Percentiles rank a stretch among this genome's conserved stretches.
phyloP scores from a whole-genome alignment of 805 yeast genomes.

The Pichia nanzhaoensis region DNA sequence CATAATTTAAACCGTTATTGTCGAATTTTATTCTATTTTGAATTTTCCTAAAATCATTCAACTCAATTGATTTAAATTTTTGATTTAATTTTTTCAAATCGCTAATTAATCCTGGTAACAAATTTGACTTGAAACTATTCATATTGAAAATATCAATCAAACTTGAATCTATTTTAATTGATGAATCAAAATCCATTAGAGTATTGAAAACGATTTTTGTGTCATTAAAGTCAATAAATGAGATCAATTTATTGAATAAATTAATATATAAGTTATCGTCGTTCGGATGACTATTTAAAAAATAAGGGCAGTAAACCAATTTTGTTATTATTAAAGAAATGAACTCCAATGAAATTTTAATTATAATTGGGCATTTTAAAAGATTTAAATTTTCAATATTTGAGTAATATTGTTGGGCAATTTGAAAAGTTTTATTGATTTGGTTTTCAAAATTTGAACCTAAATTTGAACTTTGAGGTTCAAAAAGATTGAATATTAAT shows the following conservation, averaged over 20 bases:
- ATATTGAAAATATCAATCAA: constrained; percentile 5
- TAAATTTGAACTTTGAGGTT: constrained; percentile 15
- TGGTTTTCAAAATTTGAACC: constrained; percentile 10
- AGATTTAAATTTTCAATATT: constrained; percentile 11
- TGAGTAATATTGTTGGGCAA: constrained; percentile 1
- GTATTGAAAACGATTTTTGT: constrained; percentile 12
- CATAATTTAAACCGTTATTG: neutral
- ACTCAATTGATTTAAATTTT: constrained; percentile 1
- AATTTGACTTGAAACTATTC: constrained; percentile 2
- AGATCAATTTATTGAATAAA: constrained; percentile 12
- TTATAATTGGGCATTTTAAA: constrained; percentile 17
- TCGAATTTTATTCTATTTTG: neutral
- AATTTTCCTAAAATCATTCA: neutral
- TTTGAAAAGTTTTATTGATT: constrained; percentile 12
- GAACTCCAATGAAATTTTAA: constrained; percentile 23
- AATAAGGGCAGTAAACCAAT: constrained; percentile 12
- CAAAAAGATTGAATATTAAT: constrained; percentile 18
- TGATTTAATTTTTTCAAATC: constrained; percentile 9
- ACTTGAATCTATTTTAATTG: constrained; percentile 4
- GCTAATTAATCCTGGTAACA: constrained; percentile 12
- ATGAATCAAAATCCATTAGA: constrained; percentile 9
- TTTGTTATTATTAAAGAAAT: constrained; percentile 12
- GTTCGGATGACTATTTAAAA: constrained; percentile 3
- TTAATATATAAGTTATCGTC: constrained; percentile 2
- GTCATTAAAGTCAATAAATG: constrained; percentile 13